Percentiles rank a stretch among this genome's conserved stretches.
Conservation (phyloP, 2,329 filamentous ascomycete species). For the Tolypocladium nubicola region DNA sequence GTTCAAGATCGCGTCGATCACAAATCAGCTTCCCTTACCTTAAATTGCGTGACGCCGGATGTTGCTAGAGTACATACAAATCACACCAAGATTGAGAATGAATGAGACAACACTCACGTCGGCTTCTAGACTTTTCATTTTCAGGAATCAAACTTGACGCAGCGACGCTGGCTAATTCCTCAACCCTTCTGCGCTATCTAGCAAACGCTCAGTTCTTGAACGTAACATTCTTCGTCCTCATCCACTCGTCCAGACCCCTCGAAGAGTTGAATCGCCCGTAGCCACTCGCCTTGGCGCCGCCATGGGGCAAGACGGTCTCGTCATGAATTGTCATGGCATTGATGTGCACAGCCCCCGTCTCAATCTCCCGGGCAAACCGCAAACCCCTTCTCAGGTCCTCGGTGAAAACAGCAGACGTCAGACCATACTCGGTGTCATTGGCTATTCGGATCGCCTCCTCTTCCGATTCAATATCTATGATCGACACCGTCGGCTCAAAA, state of each 20-base stretch:
- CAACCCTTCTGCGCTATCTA: not conserved
- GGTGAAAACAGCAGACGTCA: conserved; percentile 63
- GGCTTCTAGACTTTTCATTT: too few species aligned
- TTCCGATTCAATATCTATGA: conserved; percentile 55
- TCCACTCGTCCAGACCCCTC: conserved; percentile 48
- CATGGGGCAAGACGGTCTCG: conserved; percentile 52
- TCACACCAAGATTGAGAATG: too few species aligned
- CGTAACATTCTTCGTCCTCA: conserved; percentile 53
- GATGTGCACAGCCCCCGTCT: conserved; percentile 59
- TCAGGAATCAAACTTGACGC: not conserved
- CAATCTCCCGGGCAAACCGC: conserved; percentile 49
- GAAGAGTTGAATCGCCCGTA: conserved; percentile 49
- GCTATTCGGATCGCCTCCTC: conserved; percentile 64
- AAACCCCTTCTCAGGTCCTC: conserved; percentile 50
- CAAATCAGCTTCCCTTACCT: not conserved
- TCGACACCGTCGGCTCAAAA: conserved; percentile 64
- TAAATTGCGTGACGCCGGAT: too few species aligned
- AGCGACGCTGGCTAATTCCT: not conserved
- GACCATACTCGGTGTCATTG: conserved; percentile 75
- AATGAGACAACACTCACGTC: too few species aligned
- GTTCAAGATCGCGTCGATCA: too few species aligned
- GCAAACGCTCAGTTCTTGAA: conserved; percentile 27
- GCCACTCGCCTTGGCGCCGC: conserved; percentile 54
- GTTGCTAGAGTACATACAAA: too few species aligned
- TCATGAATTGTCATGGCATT: conserved; percentile 58